These are phyloP conservation scores for Furcasterigmium sp. DNA, from an alignment of 2,329 filamentous ascomycete genomes.

Conservation along the genomic window DNA sequence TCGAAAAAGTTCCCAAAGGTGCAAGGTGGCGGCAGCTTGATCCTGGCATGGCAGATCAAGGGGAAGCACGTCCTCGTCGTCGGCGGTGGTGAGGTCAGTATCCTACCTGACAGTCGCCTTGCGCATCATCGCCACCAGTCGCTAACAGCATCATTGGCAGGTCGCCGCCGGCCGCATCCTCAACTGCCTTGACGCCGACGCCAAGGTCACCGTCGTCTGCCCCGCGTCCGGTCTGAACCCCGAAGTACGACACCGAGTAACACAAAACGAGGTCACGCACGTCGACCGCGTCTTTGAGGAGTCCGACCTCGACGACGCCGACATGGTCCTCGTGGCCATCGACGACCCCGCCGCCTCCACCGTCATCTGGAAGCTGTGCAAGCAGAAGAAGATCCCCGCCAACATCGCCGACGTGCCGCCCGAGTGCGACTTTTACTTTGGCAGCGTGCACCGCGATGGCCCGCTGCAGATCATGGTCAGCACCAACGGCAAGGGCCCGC, in stretches of 20 bases:
- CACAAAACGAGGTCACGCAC: slow-evolving; percentile 70
- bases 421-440: slow-evolving; percentile 99
- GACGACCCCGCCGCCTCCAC: slow-evolving; percentile 91
- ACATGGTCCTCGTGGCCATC: slow-evolving; percentile 90
- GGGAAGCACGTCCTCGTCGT: slow-evolving; percentile 88
- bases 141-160: slow-evolving; percentile 37
- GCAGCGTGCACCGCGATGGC: slow-evolving; percentile 89
- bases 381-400: slow-evolving; percentile 74
- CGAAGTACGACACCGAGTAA: slow-evolving; percentile 80
- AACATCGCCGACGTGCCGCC: slow-evolving; percentile 97
- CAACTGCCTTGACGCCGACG: slow-evolving; percentile 92
- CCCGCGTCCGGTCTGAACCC: slow-evolving; percentile 76
- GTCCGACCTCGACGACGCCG: slow-evolving; percentile 72
- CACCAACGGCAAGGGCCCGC: slow-evolving; percentile 93
- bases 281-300: slow-evolving; percentile 80
- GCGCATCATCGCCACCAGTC: not conserved
- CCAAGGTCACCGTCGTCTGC: slow-evolving; percentile 79
- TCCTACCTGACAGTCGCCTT: not conserved
- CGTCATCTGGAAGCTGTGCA: slow-evolving; percentile 89
- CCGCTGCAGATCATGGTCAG: slow-evolving; percentile 98
- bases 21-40: slow-evolving; percentile 85
- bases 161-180: slow-evolving; percentile 93
- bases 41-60: slow-evolving; percentile 92
- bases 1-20: slow-evolving; percentile 64
- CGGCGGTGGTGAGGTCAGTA: slow-evolving; percentile 79